Conservation (phyloP, 2,329 filamentous ascomycete species). For the Stagonosporopsis chrysanthemi region DNA sequence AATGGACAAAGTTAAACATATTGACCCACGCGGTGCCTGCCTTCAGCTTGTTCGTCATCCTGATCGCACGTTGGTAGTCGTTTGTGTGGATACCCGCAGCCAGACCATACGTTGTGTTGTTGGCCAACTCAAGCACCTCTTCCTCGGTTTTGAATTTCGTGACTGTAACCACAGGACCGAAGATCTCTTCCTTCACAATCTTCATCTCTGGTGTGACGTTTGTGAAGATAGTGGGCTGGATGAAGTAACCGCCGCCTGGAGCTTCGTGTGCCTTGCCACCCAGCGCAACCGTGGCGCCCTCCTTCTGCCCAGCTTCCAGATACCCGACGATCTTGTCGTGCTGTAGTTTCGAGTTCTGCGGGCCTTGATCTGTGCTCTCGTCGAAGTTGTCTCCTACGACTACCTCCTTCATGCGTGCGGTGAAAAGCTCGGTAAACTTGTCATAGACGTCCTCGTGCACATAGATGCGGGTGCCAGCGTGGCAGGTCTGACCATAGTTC, state of each 20-base stretch:
- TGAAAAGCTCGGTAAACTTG: constrained; percentile 48
- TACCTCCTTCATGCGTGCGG: constrained; percentile 41
- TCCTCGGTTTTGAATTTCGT: constrained; percentile 50
- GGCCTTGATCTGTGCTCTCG: constrained; percentile 43
- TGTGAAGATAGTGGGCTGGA: constrained; percentile 38
- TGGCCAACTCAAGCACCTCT: constrained; percentile 49
- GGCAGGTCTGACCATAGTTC: constrained; percentile 51
- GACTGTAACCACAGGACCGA: constrained; percentile 49
- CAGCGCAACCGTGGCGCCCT: constrained; percentile 43
- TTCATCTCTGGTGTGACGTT: constrained; percentile 44
- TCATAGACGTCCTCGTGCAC: constrained; percentile 51
- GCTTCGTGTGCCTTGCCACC: constrained; percentile 39
- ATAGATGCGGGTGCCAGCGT: constrained; percentile 49
- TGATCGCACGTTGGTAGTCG: constrained; percentile 48
- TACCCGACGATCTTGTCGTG: constrained; percentile 15
- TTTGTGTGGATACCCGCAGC: constrained; percentile 51
- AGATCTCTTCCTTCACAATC: constrained; percentile 50
- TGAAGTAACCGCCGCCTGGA: constrained; percentile 27
- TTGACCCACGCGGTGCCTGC: constrained; percentile 48
- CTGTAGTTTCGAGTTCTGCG: constrained; percentile 42
- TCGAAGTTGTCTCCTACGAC: constrained; percentile 44
- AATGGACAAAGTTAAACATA: constrained; percentile 30
- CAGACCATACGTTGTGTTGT: constrained; percentile 50
- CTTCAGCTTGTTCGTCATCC: constrained; percentile 45
- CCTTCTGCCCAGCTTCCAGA: constrained; percentile 31